Evolutionary conservation across 2,329 filamentous ascomycete genomes (phyloP).

Genomic region (Moelleriella libera): DNA sequence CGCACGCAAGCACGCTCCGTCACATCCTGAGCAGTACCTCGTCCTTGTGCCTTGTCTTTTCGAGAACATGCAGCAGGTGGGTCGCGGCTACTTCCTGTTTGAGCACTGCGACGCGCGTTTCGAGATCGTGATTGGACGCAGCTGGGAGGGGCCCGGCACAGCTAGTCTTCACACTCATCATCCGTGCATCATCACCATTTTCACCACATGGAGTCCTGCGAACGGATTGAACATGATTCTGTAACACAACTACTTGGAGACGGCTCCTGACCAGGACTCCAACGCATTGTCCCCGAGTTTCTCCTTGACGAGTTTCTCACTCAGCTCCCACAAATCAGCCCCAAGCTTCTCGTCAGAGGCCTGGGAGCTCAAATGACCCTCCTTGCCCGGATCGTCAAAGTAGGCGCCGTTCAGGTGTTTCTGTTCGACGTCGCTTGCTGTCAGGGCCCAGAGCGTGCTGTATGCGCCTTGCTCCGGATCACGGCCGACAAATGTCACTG

Average conservation of each 20-base stretch:
- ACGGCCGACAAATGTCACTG: constrained; percentile 18
- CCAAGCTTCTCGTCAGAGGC: constrained; percentile 23
- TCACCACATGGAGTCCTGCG: no score
- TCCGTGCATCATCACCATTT: no score
- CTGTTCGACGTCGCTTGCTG: constrained; percentile 23
- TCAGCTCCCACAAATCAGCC: constrained; percentile 23
- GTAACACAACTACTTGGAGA: not conserved
- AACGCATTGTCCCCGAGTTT: constrained; percentile 24
- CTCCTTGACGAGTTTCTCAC: constrained; percentile 21
- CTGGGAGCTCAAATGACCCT: constrained; percentile 22
- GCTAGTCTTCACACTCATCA: no score
- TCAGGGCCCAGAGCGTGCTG: constrained; percentile 27
- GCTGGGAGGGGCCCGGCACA: no score
- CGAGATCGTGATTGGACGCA: no score
- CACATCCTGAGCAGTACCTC: no score
- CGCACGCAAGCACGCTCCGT: no score
- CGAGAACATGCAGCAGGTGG: no score
- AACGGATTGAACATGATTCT: no score
- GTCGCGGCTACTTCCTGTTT: no score
- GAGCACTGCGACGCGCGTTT: no score
- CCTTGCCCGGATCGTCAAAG: constrained; percentile 21
- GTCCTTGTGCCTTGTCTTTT: no score
- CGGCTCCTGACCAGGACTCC: not conserved
- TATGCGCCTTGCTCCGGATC: constrained; percentile 26
- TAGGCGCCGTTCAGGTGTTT: constrained; percentile 27